These are phyloP conservation scores for Sugiyamaella japonica DNA, from an alignment of 1,139 yeast genomes.

Conservation along the genomic window DNA sequence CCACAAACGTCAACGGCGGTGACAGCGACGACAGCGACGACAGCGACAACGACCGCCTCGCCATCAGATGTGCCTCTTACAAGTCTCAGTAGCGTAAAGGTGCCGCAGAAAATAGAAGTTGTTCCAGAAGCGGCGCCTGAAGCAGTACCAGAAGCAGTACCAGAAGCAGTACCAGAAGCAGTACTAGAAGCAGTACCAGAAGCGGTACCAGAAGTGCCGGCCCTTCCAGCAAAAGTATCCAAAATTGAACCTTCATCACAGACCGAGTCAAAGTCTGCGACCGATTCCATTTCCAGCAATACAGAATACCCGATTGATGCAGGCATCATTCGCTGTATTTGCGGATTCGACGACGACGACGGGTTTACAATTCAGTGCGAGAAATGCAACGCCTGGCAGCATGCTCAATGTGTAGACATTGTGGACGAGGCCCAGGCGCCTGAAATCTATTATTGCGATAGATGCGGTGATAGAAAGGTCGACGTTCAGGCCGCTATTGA, in stretches of 20 bases:
- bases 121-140: not conserved
- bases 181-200: not conserved
- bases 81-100: not conserved
- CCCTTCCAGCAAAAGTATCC: not conserved
- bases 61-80: not conserved
- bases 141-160: not conserved
- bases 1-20: not conserved
- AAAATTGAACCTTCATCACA: constrained; percentile 10
- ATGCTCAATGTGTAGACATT: constrained; percentile 84
- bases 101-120: not conserved
- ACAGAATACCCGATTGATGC: constrained; percentile 49
- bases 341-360: constrained; percentile 88
- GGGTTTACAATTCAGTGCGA: constrained; percentile 96
- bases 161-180: not conserved
- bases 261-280: not conserved
- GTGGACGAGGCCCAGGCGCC: constrained; percentile 73
- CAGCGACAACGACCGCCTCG: not conserved
- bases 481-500: constrained; percentile 51
- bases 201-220: not conserved
- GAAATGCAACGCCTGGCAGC: constrained; percentile 91
- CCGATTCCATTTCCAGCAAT: not conserved
- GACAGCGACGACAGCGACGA: not conserved
- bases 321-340: constrained; percentile 85
- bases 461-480: constrained; percentile 65
- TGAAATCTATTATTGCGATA: constrained; percentile 78